phyloP scores from a whole-genome alignment of 2,329 filamentous ascomycete species.

The Fusarium nodosum region DNA sequence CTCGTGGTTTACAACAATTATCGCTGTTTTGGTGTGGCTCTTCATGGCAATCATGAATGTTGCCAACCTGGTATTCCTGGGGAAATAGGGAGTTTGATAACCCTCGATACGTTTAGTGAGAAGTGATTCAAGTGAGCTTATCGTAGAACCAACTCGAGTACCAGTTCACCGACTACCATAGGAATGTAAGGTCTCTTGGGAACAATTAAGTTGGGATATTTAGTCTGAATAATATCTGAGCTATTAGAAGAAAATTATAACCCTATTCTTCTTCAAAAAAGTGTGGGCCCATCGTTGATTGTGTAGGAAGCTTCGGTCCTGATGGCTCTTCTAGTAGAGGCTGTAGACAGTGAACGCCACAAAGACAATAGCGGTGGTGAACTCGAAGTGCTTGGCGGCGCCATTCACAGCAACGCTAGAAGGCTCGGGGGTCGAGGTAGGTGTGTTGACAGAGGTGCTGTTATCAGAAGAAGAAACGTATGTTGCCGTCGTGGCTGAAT shows the following conservation, averaged over 20 bases:
- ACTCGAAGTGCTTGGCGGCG: constrained; percentile 25
- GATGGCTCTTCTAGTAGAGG: constrained; percentile 16
- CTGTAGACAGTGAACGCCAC: constrained; percentile 8
- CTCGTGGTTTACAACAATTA: constrained; percentile 70
- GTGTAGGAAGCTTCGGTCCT: no score
- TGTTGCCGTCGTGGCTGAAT: not conserved
- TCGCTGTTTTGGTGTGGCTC: constrained; percentile 75
- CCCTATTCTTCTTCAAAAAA: no score
- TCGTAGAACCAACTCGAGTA: not conserved
- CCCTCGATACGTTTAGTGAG: not conserved
- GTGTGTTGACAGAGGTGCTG: constrained; percentile 5
- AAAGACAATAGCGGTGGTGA: constrained; percentile 10
- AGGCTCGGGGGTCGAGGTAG: constrained; percentile 19
- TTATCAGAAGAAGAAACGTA: not conserved
- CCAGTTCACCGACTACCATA: no score
- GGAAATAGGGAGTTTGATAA: not conserved
- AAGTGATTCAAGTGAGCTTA: not conserved
- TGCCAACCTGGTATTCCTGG: constrained; percentile 71
- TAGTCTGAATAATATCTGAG: no score
- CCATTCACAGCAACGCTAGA: constrained; percentile 20
- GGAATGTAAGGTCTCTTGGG: no score
- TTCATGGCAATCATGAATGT: constrained; percentile 84
- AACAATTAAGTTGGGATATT: no score
- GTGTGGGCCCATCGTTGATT: no score
- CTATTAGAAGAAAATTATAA: no score